A percentile compares a stretch with the other conserved stretches of the same genome.
phyloP scores from a whole-genome alignment of 2,329 filamentous ascomycete genomes.

The Pezicula radicicola region DNA sequence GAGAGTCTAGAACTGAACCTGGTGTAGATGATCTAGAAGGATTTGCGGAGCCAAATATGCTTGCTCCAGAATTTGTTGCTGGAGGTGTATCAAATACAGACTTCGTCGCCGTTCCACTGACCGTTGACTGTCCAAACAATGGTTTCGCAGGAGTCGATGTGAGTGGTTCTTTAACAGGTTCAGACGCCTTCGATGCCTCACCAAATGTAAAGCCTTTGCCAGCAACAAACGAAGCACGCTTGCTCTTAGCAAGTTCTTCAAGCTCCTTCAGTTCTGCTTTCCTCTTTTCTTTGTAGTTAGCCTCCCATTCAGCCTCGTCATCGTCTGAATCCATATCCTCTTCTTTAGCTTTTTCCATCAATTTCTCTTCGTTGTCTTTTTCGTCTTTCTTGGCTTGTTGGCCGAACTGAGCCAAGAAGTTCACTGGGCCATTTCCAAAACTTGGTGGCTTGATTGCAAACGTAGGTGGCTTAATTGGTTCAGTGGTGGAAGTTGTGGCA shows the following conservation, averaged over 20 bases:
- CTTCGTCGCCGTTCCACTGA: not conserved
- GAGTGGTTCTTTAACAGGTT: not conserved
- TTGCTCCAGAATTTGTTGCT: constrained; percentile 29
- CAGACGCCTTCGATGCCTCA: not conserved
- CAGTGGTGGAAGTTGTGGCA: not conserved
- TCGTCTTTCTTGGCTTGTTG: constrained; percentile 14
- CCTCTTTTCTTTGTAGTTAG: constrained; percentile 8
- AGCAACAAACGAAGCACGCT: constrained; percentile 12
- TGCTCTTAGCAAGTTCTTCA: constrained; percentile 15
- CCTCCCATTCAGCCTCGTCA: constrained; percentile 21
- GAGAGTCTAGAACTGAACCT: constrained; percentile 23
- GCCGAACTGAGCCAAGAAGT: constrained; percentile 23
- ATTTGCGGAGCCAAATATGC: constrained; percentile 18
- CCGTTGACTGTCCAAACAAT: not conserved
- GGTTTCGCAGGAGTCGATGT: not conserved
- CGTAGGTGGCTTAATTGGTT: constrained; percentile 17
- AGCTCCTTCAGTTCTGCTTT: constrained; percentile 13
- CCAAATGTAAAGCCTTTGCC: constrained; percentile 15
- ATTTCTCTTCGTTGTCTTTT: constrained; percentile 17
- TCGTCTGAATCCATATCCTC: constrained; percentile 29
- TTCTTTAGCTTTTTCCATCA: constrained; percentile 23
- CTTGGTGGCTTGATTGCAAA: constrained; percentile 23
- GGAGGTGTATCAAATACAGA: constrained; percentile 30
- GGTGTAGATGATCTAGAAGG: constrained; percentile 23
- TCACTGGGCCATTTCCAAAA: constrained; percentile 15